Conservation (phyloP, 2,329 filamentous ascomycete genomes). For the Nemania sp. region DNA sequence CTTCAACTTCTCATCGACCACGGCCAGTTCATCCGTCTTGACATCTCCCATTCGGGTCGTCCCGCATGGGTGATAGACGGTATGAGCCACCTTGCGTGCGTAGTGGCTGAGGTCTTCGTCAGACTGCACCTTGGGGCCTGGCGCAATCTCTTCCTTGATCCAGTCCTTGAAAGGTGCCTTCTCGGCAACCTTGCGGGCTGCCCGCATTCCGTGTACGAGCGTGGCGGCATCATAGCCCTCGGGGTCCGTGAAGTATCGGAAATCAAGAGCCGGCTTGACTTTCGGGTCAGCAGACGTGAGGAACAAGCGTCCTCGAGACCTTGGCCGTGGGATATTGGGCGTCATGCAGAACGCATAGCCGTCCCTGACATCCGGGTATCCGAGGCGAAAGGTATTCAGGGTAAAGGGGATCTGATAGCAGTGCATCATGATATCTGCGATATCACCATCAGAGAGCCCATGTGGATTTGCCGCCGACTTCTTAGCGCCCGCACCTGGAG, state of each 20-base stretch:
- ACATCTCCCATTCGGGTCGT: conserved; percentile 90
- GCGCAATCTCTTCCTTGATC: conserved; percentile 82
- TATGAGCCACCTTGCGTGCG: conserved; percentile 79
- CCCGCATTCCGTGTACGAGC: conserved; percentile 76
- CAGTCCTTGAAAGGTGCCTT: conserved; percentile 79
- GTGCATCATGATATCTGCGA: conserved; percentile 92
- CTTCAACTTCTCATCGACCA: conserved; percentile 77
- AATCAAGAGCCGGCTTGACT: conserved; percentile 83
- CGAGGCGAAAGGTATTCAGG: conserved; percentile 80
- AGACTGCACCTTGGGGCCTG: conserved; percentile 71
- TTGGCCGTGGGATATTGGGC: conserved; percentile 83
- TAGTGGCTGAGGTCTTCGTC: conserved; percentile 85
- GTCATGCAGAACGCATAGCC: conserved; percentile 92
- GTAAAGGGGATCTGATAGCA: conserved; percentile 95
- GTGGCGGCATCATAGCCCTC: conserved; percentile 85
- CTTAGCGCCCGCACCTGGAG: conserved; percentile 66
- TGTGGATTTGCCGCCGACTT: conserved; percentile 53
- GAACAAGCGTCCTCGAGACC: conserved; percentile 77
- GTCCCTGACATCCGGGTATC: conserved; percentile 66
- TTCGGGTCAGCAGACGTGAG: conserved; percentile 74
- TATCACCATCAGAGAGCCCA: conserved; percentile 67
- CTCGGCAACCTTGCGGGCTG: conserved; percentile 75
- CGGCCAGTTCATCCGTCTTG: conserved; percentile 68
- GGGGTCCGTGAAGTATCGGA: conserved; percentile 86
- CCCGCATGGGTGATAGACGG: conserved; percentile 87